Percentiles rank a stretch among this genome's conserved stretches.
phyloP scores from a whole-genome alignment of 2,329 filamentous ascomycete genomes.

The Cadophora gregata region DNA sequence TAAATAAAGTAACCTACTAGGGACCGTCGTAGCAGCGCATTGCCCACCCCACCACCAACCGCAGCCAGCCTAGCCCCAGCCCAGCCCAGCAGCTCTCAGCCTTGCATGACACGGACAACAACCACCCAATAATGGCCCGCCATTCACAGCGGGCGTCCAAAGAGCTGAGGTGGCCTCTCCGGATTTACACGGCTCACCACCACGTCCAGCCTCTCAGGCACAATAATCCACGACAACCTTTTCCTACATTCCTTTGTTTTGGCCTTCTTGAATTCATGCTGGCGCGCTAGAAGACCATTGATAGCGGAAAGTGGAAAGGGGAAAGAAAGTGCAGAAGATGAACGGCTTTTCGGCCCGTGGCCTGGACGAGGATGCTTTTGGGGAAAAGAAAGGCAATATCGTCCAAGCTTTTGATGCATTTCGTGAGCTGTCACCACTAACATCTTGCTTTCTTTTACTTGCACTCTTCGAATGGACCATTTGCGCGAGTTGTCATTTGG shows the following conservation, averaged over 20 bases:
- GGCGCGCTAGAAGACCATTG: constrained; percentile 13
- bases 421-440: constrained; percentile 66
- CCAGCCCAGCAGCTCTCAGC: constrained; percentile 28
- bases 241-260: constrained; percentile 14
- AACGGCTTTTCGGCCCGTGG: constrained; percentile 76
- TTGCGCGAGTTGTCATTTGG: background rate
- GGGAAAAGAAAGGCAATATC: constrained; percentile 69
- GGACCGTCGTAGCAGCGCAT: no score
- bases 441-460: background rate
- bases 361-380: constrained; percentile 82
- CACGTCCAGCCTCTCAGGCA: constrained; percentile 29
- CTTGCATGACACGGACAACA: constrained; percentile 19
- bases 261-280: constrained; percentile 24
- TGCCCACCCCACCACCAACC: no score
- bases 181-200: constrained; percentile 22
- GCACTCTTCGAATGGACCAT: background rate
- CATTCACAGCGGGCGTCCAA: constrained; percentile 12
- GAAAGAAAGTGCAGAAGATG: constrained; percentile 52
- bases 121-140: constrained; percentile 18
- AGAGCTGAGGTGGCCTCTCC: constrained; percentile 32
- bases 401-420: constrained; percentile 96
- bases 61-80: no score
- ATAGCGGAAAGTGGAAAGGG: constrained; percentile 17
- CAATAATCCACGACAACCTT: constrained; percentile 11
- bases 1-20: no score